Conservation (phyloP, 805 yeast species). For the Candida michaelii region DNA sequence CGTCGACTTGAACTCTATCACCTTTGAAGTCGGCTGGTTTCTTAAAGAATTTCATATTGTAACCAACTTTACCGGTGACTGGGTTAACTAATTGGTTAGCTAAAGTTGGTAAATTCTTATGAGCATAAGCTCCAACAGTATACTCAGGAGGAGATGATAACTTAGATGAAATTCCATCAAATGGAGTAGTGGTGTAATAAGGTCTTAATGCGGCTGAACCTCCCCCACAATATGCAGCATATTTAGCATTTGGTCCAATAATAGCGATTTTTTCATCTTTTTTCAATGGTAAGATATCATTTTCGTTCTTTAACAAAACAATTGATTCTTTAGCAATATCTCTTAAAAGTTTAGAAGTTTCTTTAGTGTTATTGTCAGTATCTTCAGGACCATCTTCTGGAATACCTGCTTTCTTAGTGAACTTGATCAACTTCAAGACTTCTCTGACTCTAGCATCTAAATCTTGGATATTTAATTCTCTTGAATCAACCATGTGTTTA, state of each 20-base stretch:
- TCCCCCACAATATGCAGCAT: slow-evolving; percentile 33
- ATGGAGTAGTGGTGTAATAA: slow-evolving; percentile 30
- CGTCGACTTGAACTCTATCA: slow-evolving; percentile 20
- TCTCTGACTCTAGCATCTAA: slow-evolving; percentile 50
- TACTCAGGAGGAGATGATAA: slow-evolving; percentile 22
- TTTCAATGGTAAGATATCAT: slow-evolving; percentile 26
- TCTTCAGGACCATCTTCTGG: slow-evolving; percentile 35
- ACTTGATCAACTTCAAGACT: slow-evolving; percentile 49
- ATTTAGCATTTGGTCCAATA: slow-evolving; percentile 35
- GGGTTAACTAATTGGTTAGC: slow-evolving; percentile 22
- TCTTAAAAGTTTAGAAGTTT: slow-evolving; percentile 43
- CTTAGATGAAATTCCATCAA: slow-evolving; percentile 20
- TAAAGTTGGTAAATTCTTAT: slow-evolving; percentile 29
- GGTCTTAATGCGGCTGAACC: slow-evolving; percentile 32
- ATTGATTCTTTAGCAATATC: slow-evolving; percentile 44
- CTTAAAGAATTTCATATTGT: slow-evolving; percentile 22
- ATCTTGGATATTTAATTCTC: slow-evolving; percentile 39
- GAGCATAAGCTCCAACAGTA: slow-evolving; percentile 32
- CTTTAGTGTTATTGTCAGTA: slow-evolving; percentile 42
- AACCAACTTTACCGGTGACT: slow-evolving; percentile 23
- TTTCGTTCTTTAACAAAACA: slow-evolving; percentile 31
- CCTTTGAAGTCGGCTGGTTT: slow-evolving; percentile 18
- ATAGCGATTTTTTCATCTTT: slow-evolving; percentile 32
- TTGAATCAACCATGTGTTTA: slow-evolving; percentile 41
- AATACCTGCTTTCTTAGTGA: slow-evolving; percentile 38